Evolutionary conservation across 169 alveolate genomes (phyloP).

Genomic region (Cryptosporidium bovis): DNA sequence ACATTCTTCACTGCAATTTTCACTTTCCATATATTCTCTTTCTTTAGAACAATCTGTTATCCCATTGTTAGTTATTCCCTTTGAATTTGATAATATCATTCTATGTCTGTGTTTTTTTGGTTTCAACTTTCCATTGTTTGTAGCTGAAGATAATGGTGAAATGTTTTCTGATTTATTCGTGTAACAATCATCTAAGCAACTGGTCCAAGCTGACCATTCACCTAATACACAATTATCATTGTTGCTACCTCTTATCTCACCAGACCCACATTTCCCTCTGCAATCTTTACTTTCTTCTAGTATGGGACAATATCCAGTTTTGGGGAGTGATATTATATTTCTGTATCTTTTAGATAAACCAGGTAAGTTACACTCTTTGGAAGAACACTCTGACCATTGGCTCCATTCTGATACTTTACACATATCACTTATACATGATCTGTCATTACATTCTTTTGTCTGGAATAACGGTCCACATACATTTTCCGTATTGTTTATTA

Average conservation of each 20-base stretch:
- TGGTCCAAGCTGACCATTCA: slow-evolving; percentile 81
- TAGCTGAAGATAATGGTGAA: neutral
- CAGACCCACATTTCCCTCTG: slow-evolving; percentile 18
- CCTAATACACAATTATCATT: slow-evolving; percentile 77
- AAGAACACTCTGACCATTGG: slow-evolving; percentile 77
- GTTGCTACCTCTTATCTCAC: neutral
- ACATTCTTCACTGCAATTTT: slow-evolving; percentile 12
- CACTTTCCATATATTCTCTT: slow-evolving; percentile 20
- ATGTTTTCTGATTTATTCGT: neutral
- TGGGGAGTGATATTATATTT: slow-evolving; percentile 25
- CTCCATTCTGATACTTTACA: slow-evolving; percentile 80
- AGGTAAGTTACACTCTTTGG: slow-evolving; percentile 23
- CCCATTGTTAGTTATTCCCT: neutral
- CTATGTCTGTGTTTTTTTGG: slow-evolving; percentile 22
- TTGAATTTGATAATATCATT: slow-evolving; percentile 38
- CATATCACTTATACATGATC: slow-evolving; percentile 49
- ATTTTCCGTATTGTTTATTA: slow-evolving; percentile 29
- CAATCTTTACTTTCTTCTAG: slow-evolving; percentile 56
- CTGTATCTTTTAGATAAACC: slow-evolving; percentile 57
- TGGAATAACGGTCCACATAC: slow-evolving; percentile 66
- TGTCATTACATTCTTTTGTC: slow-evolving; percentile 46
- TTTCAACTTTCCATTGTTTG: neutral
- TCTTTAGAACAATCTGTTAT: slow-evolving; percentile 1
- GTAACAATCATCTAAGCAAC: slow-evolving; percentile 76
- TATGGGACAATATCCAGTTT: slow-evolving; percentile 37